These are phyloP conservation scores for Clonostachys sp. DNA, from an alignment of 2,329 filamentous ascomycete genomes.

Conservation along the genomic window DNA sequence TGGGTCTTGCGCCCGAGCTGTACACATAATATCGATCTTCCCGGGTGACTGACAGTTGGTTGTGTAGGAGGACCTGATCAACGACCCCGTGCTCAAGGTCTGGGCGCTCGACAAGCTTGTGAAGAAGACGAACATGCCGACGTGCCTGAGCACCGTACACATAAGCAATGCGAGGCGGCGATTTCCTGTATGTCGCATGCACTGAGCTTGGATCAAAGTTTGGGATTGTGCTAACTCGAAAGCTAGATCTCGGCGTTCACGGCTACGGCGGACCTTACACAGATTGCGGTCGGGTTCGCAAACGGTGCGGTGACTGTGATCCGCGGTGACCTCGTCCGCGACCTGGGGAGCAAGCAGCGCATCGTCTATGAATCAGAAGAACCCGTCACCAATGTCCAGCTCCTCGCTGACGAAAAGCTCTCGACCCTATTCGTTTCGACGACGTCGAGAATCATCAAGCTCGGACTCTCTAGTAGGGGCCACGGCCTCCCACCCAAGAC, in stretches of 20 bases:
- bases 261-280: constrained; percentile 80
- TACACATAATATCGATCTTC: neutral
- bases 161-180: constrained; percentile 89
- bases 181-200: constrained; percentile 66
- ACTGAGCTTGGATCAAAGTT: neutral
- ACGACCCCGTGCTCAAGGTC: constrained; percentile 88
- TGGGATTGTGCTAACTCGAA: neutral
- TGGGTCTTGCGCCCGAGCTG: neutral
- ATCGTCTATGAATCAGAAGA: constrained; percentile 97
- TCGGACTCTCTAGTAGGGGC: constrained; percentile 82
- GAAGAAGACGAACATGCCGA: constrained; percentile 87
- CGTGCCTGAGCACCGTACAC: constrained; percentile 78
- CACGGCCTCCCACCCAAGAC: constrained; percentile 86
- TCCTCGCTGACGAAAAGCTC: constrained; percentile 52
- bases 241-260: constrained; percentile 78
- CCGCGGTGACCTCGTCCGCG: constrained; percentile 89
- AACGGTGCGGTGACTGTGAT: constrained; percentile 94
- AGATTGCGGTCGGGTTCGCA: constrained; percentile 91
- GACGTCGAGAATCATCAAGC: constrained; percentile 78
- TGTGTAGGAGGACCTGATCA: constrained; percentile 73
- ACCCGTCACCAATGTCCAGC: constrained; percentile 87
- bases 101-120: constrained; percentile 93
- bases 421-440: constrained; percentile 91
- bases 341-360: constrained; percentile 88
- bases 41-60: neutral